Base-by-base conservation (phyloP, 495 filamentous ascomycete genomes). In the Lasiosphaeria miniovina region DNA sequence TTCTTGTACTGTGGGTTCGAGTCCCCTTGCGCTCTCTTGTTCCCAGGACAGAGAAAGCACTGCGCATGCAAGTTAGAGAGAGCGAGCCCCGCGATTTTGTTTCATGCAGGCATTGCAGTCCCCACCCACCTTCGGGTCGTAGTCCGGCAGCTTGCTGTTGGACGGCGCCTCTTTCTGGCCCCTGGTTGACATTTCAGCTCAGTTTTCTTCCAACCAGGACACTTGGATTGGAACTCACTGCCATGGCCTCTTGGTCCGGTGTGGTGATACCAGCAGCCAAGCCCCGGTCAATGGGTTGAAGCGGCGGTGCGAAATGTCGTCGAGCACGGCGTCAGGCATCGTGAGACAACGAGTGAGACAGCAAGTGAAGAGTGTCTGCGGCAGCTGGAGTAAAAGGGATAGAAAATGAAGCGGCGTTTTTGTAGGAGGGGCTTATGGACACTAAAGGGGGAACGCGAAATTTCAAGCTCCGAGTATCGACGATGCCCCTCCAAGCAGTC, bases 21-120 rank as follows among this genome's bases (percentile, higher is more conserved):
- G 66, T 96, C 90, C 58, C 94, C 95, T 68, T 91, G 86, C 3
- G 93, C 94, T n/a, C 94, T 86, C 64, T 87, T 80, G 69, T 99
- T 99, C 38, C 92, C 87, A 1, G 94, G 94, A 70, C 94, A 99
- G n/a, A 99, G 84, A 68, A 96, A 99, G 75, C 94, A 99, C 74
- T 86, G 63, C 6, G 31, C 4, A 5, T 10, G 34, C 10, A 41
- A 54, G 57, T 67, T 43, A 64, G 63, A 38, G 4, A 36, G 10
- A 4, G 49, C 6, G 6, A 6, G 12, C 24, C 24, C 31, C 31
- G 35, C 3, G 11, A 50, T 0, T 33, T 33, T 5, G 24, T 11
- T 11, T 32, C 49, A 35, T 35, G 31, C 14, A 10, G 49, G 36
- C 31, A 14, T 52, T 52, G 6, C 48, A 24, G 38, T 49, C 24